Percentiles rank a stretch among this genome's conserved stretches.
Conservation (phyloP, 768 basidiomycete species). For the Termitomyces sp. region DNA sequence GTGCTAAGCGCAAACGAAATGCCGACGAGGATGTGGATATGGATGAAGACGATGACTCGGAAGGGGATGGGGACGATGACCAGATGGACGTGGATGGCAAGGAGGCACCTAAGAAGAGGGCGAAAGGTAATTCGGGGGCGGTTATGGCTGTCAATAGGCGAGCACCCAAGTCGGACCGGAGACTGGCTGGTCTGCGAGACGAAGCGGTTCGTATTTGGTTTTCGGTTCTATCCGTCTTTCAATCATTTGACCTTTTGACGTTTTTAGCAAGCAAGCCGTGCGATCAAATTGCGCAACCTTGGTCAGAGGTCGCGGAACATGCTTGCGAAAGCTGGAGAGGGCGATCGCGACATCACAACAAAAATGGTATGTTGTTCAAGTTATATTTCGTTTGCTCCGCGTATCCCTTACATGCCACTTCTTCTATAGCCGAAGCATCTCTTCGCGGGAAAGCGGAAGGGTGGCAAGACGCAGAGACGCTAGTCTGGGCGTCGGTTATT, state of each 20-base stretch:
- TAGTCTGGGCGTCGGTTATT: slow-evolving; percentile 24
- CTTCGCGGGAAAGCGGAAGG: slow-evolving; percentile 80
- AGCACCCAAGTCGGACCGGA: slow-evolving; percentile 66
- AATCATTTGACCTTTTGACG: slow-evolving; percentile 5
- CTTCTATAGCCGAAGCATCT: slow-evolving; percentile 73
- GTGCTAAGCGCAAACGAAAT: slow-evolving; percentile 69
- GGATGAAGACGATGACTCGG: slow-evolving; percentile 41
- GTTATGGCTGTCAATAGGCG: slow-evolving; percentile 44
- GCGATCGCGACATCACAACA: slow-evolving; percentile 71
- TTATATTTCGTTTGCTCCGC: slow-evolving; percentile 1
- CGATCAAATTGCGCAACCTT: slow-evolving; percentile 78
- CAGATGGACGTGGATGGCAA: slow-evolving; percentile 46
- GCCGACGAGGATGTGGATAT: slow-evolving; percentile 52
- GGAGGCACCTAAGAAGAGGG: slow-evolving; percentile 49
- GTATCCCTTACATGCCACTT: slow-evolving; percentile 6
- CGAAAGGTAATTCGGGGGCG: slow-evolving; percentile 56
- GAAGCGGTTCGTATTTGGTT: slow-evolving; percentile 44
- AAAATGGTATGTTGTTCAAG: slow-evolving; percentile 62
- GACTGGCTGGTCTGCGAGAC: slow-evolving; percentile 75
- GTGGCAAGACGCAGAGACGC: slow-evolving; percentile 76
- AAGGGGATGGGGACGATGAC: slow-evolving; percentile 35
- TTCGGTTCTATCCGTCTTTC: background rate
- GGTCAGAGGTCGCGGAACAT: slow-evolving; percentile 84
- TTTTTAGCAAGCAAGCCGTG: slow-evolving; percentile 72
- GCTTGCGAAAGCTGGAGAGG: slow-evolving; percentile 87